Evolutionary conservation across 2,329 filamentous ascomycete genomes (phyloP), one percentile per base, ranked within the genome.

Genomic region (Alternaria dauci): DNA sequence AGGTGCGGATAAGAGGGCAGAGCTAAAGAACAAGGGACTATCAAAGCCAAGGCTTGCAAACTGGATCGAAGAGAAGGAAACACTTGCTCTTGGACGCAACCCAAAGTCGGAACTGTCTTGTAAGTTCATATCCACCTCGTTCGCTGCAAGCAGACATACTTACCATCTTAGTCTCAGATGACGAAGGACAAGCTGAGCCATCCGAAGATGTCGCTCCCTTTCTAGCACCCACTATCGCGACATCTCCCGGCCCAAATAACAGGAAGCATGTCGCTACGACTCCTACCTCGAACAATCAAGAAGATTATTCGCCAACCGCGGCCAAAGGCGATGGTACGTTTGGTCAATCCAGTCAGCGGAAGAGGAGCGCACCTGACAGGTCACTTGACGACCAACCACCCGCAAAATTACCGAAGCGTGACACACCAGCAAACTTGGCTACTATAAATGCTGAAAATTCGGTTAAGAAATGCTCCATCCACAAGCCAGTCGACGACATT

Each of bases 11-110:
- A 66, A 66, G 30, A 63, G 44, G 2, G 20, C 60, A 14, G 54
- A 61, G 32, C 53, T 73, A 18, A 55, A 60, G 23, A 44, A 38
- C 5, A 53, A 23, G 14, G 47, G 54, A 20, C 12, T 28, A 5
- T 25, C 54, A 6, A 69, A 66, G 30, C 41, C 36, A 9, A 59
- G 51, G 7, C 63, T 72, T 16, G 66, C 58, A 12, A 58, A 55
- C 4, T 72, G 68, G 66, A 69, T 71, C 20, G 67, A 70, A 25
- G 51, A 61, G 16, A 63, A 58, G 18, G 70, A 74, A 50, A 69
- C 65, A 12, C 58, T 59, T 12, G 68, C 69, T 9, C 56, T 70
- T 5, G 66, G 65, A 16, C 55, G 61, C 23, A 55, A 67, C 20
- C 65, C 59, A 4, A 50, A 52, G n/a, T 66, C 52, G 9, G 51